A percentile compares a stretch with the other conserved stretches of the same genome.
Conservation (phyloP, 2,329 filamentous ascomycete species). For the Colletotrichum ledebouriae region DNA sequence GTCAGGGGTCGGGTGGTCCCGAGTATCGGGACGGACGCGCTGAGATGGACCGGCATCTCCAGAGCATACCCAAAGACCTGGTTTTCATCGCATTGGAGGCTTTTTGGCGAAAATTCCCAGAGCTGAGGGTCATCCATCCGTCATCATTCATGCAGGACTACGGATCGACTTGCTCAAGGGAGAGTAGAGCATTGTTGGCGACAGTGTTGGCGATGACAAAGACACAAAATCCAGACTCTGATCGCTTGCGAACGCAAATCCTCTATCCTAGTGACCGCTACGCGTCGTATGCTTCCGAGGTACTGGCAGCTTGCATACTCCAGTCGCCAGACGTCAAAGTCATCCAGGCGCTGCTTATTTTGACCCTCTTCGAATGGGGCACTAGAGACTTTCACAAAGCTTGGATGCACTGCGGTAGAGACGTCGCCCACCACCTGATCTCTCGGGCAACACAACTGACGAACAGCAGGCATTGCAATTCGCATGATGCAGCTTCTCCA, state of each 20-base stretch:
- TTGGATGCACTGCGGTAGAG: slow-evolving; percentile 56
- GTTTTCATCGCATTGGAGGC: slow-evolving; percentile 52
- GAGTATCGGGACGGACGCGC: slow-evolving; percentile 5
- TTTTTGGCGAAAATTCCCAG: slow-evolving; percentile 53
- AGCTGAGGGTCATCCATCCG: slow-evolving; percentile 52
- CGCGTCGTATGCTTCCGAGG: slow-evolving; percentile 47
- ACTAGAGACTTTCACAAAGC: slow-evolving; percentile 57
- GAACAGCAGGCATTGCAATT: slow-evolving; percentile 51
- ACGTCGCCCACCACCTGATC: too few relatives aligned
- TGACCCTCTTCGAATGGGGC: slow-evolving; percentile 59
- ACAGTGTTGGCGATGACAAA: slow-evolving; percentile 50
- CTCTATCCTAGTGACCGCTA: slow-evolving; percentile 52
- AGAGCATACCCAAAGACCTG: slow-evolving; percentile 44
- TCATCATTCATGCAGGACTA: slow-evolving; percentile 49
- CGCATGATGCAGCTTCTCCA: slow-evolving; percentile 55
- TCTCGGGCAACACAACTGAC: slow-evolving; percentile 1
- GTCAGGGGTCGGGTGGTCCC: slow-evolving; percentile 6
- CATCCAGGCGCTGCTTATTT: slow-evolving; percentile 56
- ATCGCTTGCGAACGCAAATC: slow-evolving; percentile 48
- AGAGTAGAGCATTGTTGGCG: slow-evolving; percentile 49
- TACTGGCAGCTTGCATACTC: slow-evolving; percentile 47
- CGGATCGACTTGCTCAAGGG: slow-evolving; percentile 42
- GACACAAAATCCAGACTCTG: slow-evolving; percentile 49
- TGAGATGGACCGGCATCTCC: slow-evolving; percentile 45
- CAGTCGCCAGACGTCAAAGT: slow-evolving; percentile 51